Evolutionary conservation across 495 filamentous ascomycete genomes (phyloP).

Genomic region (Glarea lozoyensis): DNA sequence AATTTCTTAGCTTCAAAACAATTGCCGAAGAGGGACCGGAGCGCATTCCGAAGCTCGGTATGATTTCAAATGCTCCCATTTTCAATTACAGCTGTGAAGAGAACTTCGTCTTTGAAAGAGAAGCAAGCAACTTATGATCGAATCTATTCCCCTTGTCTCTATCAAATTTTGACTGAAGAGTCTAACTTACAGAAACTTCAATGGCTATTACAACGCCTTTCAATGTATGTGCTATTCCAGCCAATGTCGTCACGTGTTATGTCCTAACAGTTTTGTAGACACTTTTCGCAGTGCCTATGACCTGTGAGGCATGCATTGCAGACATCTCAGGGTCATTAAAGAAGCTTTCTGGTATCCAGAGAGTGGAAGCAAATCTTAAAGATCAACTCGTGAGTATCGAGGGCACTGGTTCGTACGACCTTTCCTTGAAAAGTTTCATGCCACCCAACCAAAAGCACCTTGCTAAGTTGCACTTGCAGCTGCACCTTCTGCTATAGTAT

Average conservation of each 20-base stretch:
- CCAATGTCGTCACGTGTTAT: slow-evolving; percentile 12
- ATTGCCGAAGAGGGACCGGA: no score
- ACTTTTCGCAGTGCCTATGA: slow-evolving; percentile 89
- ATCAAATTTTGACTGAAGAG: no score
- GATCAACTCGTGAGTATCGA: slow-evolving; percentile 61
- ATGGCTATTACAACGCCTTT: slow-evolving; percentile 25
- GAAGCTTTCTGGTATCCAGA: slow-evolving; percentile 63
- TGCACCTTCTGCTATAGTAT: slow-evolving; percentile 79
- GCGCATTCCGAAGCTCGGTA: no score
- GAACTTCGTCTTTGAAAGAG: no score
- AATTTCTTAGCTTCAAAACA: no score
- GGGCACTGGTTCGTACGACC: slow-evolving; percentile 57
- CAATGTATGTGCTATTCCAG: slow-evolving; percentile 16
- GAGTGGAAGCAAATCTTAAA: slow-evolving; percentile 54
- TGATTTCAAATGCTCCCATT: no score
- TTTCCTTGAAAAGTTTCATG: no score
- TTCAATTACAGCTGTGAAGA: no score
- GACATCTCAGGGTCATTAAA: slow-evolving; percentile 68
- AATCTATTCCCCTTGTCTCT: no score
- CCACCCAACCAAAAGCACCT: neutral
- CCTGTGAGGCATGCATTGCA: slow-evolving; percentile 78
- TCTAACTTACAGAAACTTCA: slow-evolving; percentile 1
- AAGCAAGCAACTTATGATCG: no score
- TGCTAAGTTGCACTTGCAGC: slow-evolving; percentile 33
- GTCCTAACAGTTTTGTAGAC: slow-evolving; percentile 45